Evolutionary conservation across 2,329 filamentous ascomycete species (phyloP).

Genomic region (Grosmannia huntii): DNA sequence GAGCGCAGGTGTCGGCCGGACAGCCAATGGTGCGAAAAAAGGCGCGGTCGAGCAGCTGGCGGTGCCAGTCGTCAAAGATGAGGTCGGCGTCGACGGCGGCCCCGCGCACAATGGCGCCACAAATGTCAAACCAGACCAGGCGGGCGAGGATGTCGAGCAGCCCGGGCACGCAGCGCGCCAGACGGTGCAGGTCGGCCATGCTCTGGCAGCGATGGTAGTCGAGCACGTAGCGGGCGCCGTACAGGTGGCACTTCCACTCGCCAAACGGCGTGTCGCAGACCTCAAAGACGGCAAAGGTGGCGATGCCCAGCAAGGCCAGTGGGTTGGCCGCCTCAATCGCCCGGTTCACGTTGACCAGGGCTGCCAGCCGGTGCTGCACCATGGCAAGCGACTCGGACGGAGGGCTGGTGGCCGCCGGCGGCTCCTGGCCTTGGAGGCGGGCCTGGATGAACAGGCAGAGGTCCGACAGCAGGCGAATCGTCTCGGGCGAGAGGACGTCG

Average conservation of each 20-base stretch:
- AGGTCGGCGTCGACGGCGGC: conserved; percentile 6
- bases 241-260: conserved; percentile 24
- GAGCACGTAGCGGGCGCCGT: conserved; percentile 25
- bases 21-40: conserved; percentile 27
- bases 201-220: conserved; percentile 24
- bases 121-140: conserved; percentile 28
- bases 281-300: conserved; percentile 30
- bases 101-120: conserved; percentile 17
- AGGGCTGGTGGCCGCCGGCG: neutral
- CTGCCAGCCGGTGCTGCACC: conserved; percentile 15
- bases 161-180: conserved; percentile 21
- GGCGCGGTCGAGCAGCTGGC: conserved; percentile 17
- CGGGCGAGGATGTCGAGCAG: conserved; percentile 25
- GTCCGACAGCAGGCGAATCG: conserved; percentile 6
- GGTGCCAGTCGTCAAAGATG: conserved; percentile 30
- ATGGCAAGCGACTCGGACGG: conserved; percentile 7
- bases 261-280: conserved; percentile 28
- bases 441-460: conserved; percentile 11
- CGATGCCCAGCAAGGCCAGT: conserved; percentile 28
- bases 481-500: conserved; percentile 6
- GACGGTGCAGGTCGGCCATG: conserved; percentile 19
- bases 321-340: conserved; percentile 26
- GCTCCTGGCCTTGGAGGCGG: conserved; percentile 7
- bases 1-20: conserved; percentile 22
- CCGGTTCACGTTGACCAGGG: conserved; percentile 23